These are phyloP conservation scores for Alternaria sp. DNA, from an alignment of 2,329 filamentous ascomycete genomes.

Conservation along the genomic window DNA sequence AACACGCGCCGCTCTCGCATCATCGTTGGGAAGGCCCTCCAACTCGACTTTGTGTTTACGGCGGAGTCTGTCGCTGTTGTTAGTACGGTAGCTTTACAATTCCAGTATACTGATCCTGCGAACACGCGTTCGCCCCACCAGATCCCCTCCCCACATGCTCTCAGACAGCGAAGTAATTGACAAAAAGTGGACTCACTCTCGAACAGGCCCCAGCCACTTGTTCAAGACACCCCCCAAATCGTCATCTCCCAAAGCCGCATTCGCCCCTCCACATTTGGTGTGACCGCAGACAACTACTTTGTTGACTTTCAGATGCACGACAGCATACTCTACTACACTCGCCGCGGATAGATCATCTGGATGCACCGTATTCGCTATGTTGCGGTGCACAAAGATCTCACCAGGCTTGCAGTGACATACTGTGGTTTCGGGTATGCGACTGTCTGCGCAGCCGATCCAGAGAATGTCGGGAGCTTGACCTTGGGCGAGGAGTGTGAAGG, in stretches of 20 bases:
- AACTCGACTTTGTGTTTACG: constrained; percentile 60
- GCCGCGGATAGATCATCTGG: constrained; percentile 72
- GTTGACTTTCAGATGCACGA: constrained; percentile 71
- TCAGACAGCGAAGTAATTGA: neutral
- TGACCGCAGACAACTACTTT: constrained; percentile 68
- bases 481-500: constrained; percentile 71
- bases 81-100: neutral
- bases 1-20: constrained; percentile 65
- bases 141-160: neutral
- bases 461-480: constrained; percentile 73
- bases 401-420: constrained; percentile 79
- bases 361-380: constrained; percentile 74
- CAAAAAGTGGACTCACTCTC: constrained; percentile 41
- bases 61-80: constrained; percentile 47
- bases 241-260: constrained; percentile 61
- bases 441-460: constrained; percentile 89
- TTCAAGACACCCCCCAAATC: constrained; percentile 65
- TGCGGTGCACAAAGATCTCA: constrained; percentile 88
- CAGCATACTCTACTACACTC: constrained; percentile 80
- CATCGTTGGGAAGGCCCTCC: constrained; percentile 51
- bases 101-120: neutral
- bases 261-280: constrained; percentile 65
- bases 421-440: constrained; percentile 81
- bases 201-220: constrained; percentile 65
- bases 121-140: neutral